Evolutionary conservation across 192 early-diverging fungal species (phyloP), one percentile per base, ranked within the genome.

Genomic region (Coemansia sp.): DNA sequence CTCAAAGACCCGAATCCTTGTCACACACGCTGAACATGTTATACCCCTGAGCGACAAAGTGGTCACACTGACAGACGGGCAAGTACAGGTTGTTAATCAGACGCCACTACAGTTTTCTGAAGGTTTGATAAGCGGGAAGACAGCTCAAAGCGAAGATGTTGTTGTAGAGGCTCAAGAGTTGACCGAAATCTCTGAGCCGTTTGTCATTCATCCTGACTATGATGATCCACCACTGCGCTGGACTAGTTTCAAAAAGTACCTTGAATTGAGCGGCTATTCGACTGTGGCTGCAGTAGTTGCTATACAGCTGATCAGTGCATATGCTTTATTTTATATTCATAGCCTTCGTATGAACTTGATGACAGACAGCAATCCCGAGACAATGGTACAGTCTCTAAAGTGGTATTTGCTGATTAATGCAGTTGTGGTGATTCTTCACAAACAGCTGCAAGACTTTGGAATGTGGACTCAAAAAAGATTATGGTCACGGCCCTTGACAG

Each of bases 1-100:
- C 3, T 49, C 53, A 14, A 79, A 83, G 29, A 83, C 86, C 2
- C 71, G 82, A 0, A 64, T 89, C 4, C 47, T 78, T 21, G 21
- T 21, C 0, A 21, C 21, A 1, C 21, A 21, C 1, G 21, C 21
- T 21, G 21, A 21, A 21, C 21, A 21, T 21, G 21, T 21, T 0
- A 21, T 21, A 21, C 21, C 21, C 0, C 21, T 21, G 21, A 21
- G 21, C 21, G 21, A 21, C 21, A 21, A 21, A 21, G 21, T 21
- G 0, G 21, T 21, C 0, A 21, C 21, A 21, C 21, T 21, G 0
- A 21, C 21, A 21, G 21, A 21, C 0, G 21, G 21, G 0, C 21
- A 21, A 21, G 21, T 21, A 1, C 5, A 37, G 2, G 22, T 67
- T 27, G 41, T 23, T 9, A 41, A 60, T 2, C 74, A 76, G 47